Percentiles rank a stretch among this genome's conserved stretches.
Conservation (phyloP, 2,329 filamentous ascomycete species). For the Talaromyces atroroseus region DNA sequence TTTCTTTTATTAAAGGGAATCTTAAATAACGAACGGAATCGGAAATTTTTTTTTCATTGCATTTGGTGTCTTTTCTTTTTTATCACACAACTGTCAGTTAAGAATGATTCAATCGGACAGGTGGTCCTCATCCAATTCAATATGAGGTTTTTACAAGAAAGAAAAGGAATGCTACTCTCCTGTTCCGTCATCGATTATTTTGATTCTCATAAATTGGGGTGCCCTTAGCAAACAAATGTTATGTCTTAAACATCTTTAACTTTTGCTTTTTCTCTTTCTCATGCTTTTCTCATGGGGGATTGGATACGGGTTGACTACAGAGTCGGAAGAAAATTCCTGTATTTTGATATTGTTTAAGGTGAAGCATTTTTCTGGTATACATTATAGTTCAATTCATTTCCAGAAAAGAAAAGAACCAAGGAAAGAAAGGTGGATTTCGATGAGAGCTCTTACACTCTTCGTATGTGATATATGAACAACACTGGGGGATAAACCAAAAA, state of each 20-base stretch:
- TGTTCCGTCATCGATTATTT: not conserved
- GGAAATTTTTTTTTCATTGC: not conserved
- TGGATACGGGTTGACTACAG: no score
- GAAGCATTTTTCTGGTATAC: not conserved
- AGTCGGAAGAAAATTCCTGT: no score
- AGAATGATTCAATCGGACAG: not conserved
- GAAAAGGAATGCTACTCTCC: not conserved
- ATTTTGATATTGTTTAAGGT: not conserved
- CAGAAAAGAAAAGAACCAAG: not conserved
- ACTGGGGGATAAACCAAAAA: not conserved
- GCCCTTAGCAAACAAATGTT: slow-evolving; percentile 5
- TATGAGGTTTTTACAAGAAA: not conserved
- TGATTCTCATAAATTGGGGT: slow-evolving; percentile 1
- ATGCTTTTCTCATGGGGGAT: not conserved
- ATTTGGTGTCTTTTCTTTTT: not conserved
- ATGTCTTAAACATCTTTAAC: not conserved
- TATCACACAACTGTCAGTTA: not conserved
- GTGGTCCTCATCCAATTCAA: not conserved
- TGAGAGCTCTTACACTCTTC: not conserved
- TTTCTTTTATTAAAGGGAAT: not conserved
- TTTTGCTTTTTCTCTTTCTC: not conserved
- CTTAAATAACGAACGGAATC: not conserved
- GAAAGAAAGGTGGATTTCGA: not conserved
- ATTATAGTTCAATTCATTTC: not conserved
- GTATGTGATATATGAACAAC: not conserved